Conservation (phyloP, 768 basidiomycete genomes). For the Lentinula boryana region DNA sequence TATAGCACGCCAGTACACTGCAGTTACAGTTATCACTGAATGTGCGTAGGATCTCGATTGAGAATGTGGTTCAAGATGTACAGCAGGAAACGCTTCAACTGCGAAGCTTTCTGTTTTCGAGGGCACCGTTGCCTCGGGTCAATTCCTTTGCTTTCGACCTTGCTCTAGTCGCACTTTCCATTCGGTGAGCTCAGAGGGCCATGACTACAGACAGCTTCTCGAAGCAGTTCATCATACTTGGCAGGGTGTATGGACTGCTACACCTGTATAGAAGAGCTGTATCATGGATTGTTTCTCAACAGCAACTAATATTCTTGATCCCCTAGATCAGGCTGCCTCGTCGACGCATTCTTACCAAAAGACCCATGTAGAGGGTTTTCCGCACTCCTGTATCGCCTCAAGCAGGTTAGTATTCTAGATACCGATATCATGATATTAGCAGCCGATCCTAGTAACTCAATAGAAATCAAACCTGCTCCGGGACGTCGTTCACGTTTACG, state of each 20-base stretch:
- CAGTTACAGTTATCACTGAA: neutral
- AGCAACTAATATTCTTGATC: neutral
- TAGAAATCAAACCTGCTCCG: conserved; percentile 27
- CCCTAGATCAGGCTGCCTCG: conserved; percentile 41
- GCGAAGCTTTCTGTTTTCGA: neutral
- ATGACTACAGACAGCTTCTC: neutral
- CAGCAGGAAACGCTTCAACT: neutral
- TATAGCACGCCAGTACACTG: neutral
- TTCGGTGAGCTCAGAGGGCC: conserved; percentile 30
- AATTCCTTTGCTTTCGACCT: conserved; percentile 32
- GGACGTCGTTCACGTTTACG: conserved; percentile 38
- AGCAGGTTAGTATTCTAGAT: conserved; percentile 21
- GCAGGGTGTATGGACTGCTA: neutral
- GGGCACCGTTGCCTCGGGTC: conserved; percentile 12
- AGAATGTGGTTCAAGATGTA: neutral
- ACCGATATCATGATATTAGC: neutral
- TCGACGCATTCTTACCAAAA: conserved; percentile 37
- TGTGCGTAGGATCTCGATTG: neutral
- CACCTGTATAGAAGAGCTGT: neutral
- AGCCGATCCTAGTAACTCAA: neutral
- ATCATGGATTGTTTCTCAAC: neutral
- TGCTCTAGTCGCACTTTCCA: conserved; percentile 32
- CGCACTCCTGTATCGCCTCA: conserved; percentile 30
- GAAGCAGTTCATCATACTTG: neutral
- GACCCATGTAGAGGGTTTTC: conserved; percentile 29